Evolutionary conservation across 257 asterid genomes (phyloP).

Genomic region (Cynanchum wilfordii): DNA sequence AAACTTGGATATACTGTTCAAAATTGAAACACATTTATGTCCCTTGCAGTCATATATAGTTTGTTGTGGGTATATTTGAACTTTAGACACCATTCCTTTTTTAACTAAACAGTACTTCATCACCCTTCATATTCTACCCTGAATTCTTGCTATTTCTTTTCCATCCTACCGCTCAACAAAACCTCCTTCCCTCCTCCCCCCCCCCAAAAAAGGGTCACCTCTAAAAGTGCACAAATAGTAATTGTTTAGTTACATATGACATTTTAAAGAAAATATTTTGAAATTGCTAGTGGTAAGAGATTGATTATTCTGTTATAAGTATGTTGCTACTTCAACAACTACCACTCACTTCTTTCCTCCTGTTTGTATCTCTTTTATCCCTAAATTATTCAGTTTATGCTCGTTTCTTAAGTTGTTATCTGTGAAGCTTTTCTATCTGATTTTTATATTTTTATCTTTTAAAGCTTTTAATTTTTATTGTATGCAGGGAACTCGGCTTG

Average conservation of each 20-base stretch:
- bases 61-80: not conserved
- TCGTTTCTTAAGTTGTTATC: not conserved
- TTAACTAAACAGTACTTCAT: not conserved
- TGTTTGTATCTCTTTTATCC: not conserved
- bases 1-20: not conserved
- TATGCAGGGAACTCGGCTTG: constrained; percentile 96
- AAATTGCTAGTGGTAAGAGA: not conserved
- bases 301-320: not conserved
- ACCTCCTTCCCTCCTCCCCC: too few species aligned
- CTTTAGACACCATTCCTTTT: not conserved
- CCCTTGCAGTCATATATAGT: not conserved
- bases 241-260: not conserved
- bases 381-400: not conserved
- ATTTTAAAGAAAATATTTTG: not conserved
- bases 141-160: not conserved
- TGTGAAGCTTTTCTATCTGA: not conserved
- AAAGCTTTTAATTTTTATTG: not conserved
- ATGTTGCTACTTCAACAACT: not conserved
- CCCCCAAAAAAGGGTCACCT: not conserved
- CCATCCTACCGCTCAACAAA: not conserved
- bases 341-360: not conserved
- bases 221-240: not conserved
- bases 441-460: too few species aligned
- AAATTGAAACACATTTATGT: not conserved
- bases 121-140: not conserved